Percentiles rank a stretch among this genome's conserved stretches.
phyloP scores from a whole-genome alignment of 768 basidiomycete species.

The Russula sp. region DNA sequence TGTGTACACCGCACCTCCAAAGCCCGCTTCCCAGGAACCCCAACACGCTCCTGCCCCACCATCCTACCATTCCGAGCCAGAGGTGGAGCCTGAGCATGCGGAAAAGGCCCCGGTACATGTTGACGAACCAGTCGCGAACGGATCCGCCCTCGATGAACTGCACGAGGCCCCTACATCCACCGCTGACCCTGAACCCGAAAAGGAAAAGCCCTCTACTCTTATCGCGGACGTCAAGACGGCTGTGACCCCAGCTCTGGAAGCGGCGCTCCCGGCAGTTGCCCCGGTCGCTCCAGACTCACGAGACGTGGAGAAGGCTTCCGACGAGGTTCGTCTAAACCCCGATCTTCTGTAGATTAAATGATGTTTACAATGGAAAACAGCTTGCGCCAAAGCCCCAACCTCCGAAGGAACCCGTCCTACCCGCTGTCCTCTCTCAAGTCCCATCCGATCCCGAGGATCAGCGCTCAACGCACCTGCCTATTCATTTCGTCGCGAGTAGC shows the following conservation, averaged over 20 bases:
- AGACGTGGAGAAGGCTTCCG: constrained; percentile 6
- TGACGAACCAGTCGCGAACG: constrained; percentile 5
- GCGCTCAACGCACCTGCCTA: constrained; percentile 12
- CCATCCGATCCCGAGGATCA: not conserved
- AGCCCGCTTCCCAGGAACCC: constrained; percentile 6
- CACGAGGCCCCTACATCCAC: constrained; percentile 2
- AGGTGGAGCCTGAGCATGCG: constrained; percentile 3
- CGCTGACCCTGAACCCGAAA: not conserved
- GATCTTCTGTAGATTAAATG: not conserved
- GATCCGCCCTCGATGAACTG: not conserved
- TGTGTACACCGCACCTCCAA: constrained; percentile 23
- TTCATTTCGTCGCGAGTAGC: not conserved
- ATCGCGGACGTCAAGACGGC: not conserved
- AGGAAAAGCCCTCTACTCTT: not conserved
- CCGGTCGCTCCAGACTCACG: constrained; percentile 11
- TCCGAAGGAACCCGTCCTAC: not conserved
- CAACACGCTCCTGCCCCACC: not conserved
- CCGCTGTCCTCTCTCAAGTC: not conserved
- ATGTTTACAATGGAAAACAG: not conserved
- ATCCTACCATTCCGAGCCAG: constrained; percentile 1
- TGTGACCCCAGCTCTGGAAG: not conserved
- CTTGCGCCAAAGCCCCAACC: not conserved
- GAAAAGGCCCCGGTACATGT: not conserved
- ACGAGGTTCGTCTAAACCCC: constrained; percentile 1
- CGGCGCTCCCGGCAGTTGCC: not conserved